These are phyloP conservation scores for Mollisiaceae sp. DNA, from an alignment of 2,329 filamentous ascomycete species.

Conservation along the genomic window DNA sequence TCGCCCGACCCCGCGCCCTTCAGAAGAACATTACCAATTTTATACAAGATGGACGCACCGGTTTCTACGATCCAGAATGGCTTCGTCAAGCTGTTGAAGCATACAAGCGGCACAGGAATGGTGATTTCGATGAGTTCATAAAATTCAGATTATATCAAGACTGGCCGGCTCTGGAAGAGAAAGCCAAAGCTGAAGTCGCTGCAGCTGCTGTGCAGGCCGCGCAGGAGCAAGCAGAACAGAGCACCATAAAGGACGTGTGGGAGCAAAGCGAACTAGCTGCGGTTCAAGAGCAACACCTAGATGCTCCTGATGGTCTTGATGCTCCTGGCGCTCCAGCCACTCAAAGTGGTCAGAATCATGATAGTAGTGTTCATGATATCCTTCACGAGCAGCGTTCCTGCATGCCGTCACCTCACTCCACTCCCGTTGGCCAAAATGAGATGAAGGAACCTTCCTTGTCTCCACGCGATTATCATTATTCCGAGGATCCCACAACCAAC, in stretches of 20 bases:
- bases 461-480: not conserved
- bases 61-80: conserved; percentile 63
- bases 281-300: not conserved
- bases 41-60: conserved; percentile 58
- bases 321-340: not conserved
- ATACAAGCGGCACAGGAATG: conserved; percentile 54
- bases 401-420: too few relatives aligned
- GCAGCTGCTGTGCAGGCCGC: not conserved
- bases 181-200: not conserved
- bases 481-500: not conserved
- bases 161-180: conserved; percentile 22
- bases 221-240: not conserved
- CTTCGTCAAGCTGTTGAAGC: conserved; percentile 58
- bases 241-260: not conserved
- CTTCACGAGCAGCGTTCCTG: too few relatives aligned
- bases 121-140: conserved; percentile 62
- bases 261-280: too few relatives aligned
- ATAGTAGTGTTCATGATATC: not conserved
- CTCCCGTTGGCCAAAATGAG: too few relatives aligned
- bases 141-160: conserved; percentile 51
- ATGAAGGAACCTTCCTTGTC: not conserved
- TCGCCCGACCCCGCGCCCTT: not conserved
- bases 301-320: too few relatives aligned
- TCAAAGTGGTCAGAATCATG: not conserved
- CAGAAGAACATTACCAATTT: conserved; percentile 54